phyloP scores from a whole-genome alignment of 2,329 filamentous ascomycete species.

The Ambrosiella xylebori region DNA sequence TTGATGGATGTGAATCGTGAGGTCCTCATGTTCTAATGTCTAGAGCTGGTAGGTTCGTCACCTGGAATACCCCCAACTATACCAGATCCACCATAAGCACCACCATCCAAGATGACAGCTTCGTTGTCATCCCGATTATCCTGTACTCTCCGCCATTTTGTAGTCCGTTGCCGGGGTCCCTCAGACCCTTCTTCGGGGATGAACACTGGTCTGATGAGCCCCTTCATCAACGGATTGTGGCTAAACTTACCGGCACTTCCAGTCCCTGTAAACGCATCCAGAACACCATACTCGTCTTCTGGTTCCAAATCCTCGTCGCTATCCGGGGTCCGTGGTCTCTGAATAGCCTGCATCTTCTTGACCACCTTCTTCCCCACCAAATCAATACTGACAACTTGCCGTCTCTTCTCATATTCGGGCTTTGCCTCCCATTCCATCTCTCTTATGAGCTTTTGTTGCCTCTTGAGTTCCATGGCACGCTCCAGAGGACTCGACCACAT shows the following conservation, averaged over 20 bases:
- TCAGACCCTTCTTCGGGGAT: constrained; percentile 30
- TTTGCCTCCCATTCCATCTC: constrained; percentile 75
- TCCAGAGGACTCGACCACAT: constrained; percentile 79
- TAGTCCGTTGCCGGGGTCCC: constrained; percentile 23
- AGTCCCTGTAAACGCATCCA: constrained; percentile 8
- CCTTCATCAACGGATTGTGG: constrained; percentile 48
- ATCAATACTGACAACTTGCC: constrained; percentile 72
- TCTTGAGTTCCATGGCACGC: constrained; percentile 64
- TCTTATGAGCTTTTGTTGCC: constrained; percentile 65
- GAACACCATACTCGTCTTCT: constrained; percentile 17
- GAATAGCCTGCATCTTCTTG: constrained; percentile 47
- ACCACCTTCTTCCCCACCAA: constrained; percentile 62
- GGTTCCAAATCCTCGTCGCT: constrained; percentile 23
- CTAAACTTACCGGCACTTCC: constrained; percentile 43
- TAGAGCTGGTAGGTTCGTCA: background rate
- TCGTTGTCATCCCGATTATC: constrained; percentile 43
- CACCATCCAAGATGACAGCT: constrained; percentile 39
- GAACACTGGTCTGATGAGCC: constrained; percentile 46
- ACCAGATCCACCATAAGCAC: constrained; percentile 16
- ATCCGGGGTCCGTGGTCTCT: constrained; percentile 38
- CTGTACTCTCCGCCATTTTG: constrained; percentile 41
- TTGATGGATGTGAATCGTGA: background rate
- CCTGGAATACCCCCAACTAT: background rate
- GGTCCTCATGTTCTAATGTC: background rate
- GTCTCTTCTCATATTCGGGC: constrained; percentile 78